phyloP scores from a whole-genome alignment of 306 rosid genomes.

The Leucaena leucocephala region DNA sequence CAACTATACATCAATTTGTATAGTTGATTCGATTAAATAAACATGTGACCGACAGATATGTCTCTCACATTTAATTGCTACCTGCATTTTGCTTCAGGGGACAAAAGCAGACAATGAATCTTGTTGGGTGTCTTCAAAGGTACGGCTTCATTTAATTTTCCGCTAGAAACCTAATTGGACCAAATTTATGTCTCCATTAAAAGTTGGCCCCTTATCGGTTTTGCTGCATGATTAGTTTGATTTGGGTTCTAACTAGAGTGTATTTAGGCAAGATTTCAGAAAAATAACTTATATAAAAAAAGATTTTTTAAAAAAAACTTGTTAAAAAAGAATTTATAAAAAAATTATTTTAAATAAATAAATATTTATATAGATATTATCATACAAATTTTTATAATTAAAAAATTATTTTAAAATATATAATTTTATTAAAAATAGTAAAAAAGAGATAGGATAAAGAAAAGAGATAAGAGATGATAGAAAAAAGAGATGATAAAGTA shows the following conservation, averaged over 20 bases:
- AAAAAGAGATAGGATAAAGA: too few relatives aligned
- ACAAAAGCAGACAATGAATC: not conserved
- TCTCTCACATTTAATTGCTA: not conserved
- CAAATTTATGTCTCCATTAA: not conserved
- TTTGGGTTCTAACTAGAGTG: not conserved
- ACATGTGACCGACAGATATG: slow-evolving; percentile 15
- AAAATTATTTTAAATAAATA: too few relatives aligned
- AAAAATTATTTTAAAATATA: too few relatives aligned
- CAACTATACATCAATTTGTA: not conserved
- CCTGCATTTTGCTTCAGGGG: not conserved
- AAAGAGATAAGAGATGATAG: too few relatives aligned
- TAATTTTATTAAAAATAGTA: too few relatives aligned
- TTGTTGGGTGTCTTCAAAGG: not conserved
- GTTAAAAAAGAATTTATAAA: too few relatives aligned
- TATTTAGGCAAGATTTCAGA: too few relatives aligned
- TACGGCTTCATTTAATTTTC: not conserved
- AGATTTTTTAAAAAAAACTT: too few relatives aligned
- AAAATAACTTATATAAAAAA: too few relatives aligned
- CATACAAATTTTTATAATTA: too few relatives aligned
- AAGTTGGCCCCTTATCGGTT: not conserved
- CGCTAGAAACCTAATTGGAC: not conserved
- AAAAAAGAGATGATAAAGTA: too few relatives aligned
- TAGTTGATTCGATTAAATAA: not conserved
- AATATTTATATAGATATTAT: too few relatives aligned
- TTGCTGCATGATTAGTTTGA: not conserved